Evolutionary conservation across 352 stramenopile genomes (phyloP), one percentile per base, ranked within the genome.

Genomic region (Pythium sp.): DNA sequence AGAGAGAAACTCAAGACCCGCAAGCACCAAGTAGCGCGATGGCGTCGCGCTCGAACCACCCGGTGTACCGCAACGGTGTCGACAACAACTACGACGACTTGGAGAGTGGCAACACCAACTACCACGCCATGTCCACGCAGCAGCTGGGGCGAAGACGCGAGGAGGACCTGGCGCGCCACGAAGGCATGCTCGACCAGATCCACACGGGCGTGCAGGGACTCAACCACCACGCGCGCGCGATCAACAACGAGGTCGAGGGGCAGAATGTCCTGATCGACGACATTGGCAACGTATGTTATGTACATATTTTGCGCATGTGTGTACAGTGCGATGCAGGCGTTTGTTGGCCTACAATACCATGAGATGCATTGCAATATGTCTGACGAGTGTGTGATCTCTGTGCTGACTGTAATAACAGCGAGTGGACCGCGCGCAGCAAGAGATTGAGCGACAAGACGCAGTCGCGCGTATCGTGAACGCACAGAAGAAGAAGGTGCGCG

Each of bases 181-280:
- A 95, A 66, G 82, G 75, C 26, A 59, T 86, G 70, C 78, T 95
- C 30, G 87, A 95, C 68, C 72, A 93, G 63, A 89, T 95, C 60
- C 81, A 92, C 71, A 77, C 72, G 56, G 87, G 87, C 57, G 87
- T 93, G 30, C 81, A 87, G 69, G 81, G 82, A 1, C 79, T 95
- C 6, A 92, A 91, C 81, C 86, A 91, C 75, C 84, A 95, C 56
- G 87, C 87, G 49, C 79, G 90, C 26, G 85, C 84, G 28, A 95
- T 95, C 67, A 93, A 93, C 62, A 82, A 77, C 65, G 87, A 95
- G 74, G 87, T 95, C 24, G 73, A 92, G 47, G 82, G 89, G 69
- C 87, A 95, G 68, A 93, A 91, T 65, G 70, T 76, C 70, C 84
- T 93, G 72, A 90, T 95, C 65, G 85, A 93, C 68, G 80, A 92